Evolutionary conservation across 805 yeast genomes (phyloP).

Genomic region (Dipodascus geniculatus): DNA sequence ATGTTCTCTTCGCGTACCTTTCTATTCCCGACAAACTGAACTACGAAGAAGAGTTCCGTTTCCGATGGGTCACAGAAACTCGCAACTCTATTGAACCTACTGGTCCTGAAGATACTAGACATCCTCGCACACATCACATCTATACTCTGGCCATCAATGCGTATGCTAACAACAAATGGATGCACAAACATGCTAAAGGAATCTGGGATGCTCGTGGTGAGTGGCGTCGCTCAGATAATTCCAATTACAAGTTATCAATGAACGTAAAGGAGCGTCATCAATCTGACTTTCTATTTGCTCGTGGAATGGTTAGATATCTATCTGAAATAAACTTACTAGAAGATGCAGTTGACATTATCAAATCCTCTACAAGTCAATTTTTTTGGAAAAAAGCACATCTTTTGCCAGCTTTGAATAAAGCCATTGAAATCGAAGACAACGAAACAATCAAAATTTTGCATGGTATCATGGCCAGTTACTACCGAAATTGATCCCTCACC

Average conservation of each 20-base stretch:
- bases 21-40: slow-evolving; percentile 33
- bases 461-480: slow-evolving; percentile 6
- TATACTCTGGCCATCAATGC: slow-evolving; percentile 58
- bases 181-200: slow-evolving; percentile 62
- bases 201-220: slow-evolving; percentile 64
- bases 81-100: slow-evolving; percentile 21
- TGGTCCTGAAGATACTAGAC: slow-evolving; percentile 18
- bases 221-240: slow-evolving; percentile 20
- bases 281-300: slow-evolving; percentile 60
- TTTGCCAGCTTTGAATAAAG: slow-evolving; percentile 30
- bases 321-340: slow-evolving; percentile 41
- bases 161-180: slow-evolving; percentile 43
- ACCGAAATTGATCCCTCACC: not conserved
- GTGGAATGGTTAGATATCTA: slow-evolving; percentile 51
- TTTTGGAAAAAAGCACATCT: slow-evolving; percentile 50
- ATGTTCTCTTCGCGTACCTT: slow-evolving; percentile 40
- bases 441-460: slow-evolving; percentile 10
- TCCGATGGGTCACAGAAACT: slow-evolving; percentile 28
- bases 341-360: slow-evolving; percentile 60
- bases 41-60: slow-evolving; percentile 25
- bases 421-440: slow-evolving; percentile 35
- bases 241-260: slow-evolving; percentile 33
- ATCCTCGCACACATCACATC: slow-evolving; percentile 35
- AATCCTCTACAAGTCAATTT: slow-evolving; percentile 57
- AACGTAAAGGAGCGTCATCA: slow-evolving; percentile 27